phyloP scores from a whole-genome alignment of 2,329 filamentous ascomycete species.

The Atkinsonella hypoxylon region DNA sequence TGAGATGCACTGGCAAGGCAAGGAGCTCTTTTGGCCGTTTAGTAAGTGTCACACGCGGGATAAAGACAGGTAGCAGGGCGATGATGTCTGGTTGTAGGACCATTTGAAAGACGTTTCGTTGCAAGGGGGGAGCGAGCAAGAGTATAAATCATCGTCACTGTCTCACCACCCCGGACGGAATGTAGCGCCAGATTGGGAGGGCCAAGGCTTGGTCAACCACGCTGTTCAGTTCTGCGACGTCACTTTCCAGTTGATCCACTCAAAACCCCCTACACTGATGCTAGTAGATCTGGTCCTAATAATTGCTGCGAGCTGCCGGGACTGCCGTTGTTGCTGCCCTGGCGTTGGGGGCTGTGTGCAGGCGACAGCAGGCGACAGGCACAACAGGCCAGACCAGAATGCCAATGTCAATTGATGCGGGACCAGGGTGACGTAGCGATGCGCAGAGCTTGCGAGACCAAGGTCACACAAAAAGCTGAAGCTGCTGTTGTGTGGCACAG shows the following conservation, averaged over 20 bases:
- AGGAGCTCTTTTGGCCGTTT: neutral
- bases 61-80: neutral
- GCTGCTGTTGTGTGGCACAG: neutral
- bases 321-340: neutral
- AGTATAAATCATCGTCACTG: constrained; percentile 9
- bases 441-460: neutral
- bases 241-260: constrained; percentile 6
- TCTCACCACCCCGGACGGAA: constrained; percentile 5
- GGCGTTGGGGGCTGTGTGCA: neutral
- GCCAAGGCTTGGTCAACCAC: neutral
- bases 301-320: neutral
- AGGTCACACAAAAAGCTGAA: neutral
- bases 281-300: neutral
- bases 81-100: too few species aligned
- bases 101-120: neutral
- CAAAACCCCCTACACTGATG: neutral
- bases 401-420: too few species aligned
- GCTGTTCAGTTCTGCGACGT: constrained; percentile 8
- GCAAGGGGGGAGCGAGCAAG: constrained; percentile 2
- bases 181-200: neutral
- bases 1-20: neutral
- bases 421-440: constrained; percentile 8
- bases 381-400: neutral
- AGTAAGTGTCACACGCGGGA: neutral
- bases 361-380: too few species aligned